Conservation (phyloP, 495 filamentous ascomycete species). For the Pyronema domesticum region DNA sequence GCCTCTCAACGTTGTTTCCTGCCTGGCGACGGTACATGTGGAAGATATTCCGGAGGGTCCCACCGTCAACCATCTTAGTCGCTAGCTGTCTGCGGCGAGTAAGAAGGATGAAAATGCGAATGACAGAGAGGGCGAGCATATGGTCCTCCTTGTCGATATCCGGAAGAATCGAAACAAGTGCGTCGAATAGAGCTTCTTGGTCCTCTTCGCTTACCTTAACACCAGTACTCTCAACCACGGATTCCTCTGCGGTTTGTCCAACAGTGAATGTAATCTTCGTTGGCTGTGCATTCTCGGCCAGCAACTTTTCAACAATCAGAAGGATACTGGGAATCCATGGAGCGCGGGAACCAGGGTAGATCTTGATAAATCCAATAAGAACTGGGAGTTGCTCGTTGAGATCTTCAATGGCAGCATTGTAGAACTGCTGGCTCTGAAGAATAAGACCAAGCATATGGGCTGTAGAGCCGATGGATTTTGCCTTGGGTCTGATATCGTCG, state of each 20-base stretch:
- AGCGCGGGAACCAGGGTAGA: conserved; percentile 56
- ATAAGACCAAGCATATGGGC: conserved; percentile 83
- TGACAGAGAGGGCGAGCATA: conserved; percentile 61
- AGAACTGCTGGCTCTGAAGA: conserved; percentile 67
- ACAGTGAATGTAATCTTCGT: conserved; percentile 51
- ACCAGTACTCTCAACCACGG: conserved; percentile 34
- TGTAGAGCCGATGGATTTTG: conserved; percentile 79
- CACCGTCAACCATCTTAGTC: conserved; percentile 60
- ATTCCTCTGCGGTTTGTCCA: conserved; percentile 40
- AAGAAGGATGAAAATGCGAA: conserved; percentile 75
- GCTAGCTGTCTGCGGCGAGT: conserved; percentile 64
- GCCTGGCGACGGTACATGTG: conserved; percentile 86
- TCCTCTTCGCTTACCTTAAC: conserved; percentile 41
- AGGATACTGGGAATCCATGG: conserved; percentile 88
- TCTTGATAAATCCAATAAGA: conserved; percentile 64
- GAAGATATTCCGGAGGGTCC: conserved; percentile 75
- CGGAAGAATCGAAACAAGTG: conserved; percentile 64
- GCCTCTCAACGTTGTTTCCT: conserved; percentile 50
- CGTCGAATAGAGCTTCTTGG: conserved; percentile 50
- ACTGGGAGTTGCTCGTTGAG: conserved; percentile 61
- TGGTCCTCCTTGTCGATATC: conserved; percentile 66
- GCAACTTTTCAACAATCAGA: conserved; percentile 72
- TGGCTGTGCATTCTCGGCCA: conserved; percentile 73
- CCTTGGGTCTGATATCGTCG: conserved; percentile 47
- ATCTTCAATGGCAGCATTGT: conserved; percentile 51